Base-by-base conservation (phyloP, 2,329 filamentous ascomycete genomes). In the Fusarium secorum region DNA sequence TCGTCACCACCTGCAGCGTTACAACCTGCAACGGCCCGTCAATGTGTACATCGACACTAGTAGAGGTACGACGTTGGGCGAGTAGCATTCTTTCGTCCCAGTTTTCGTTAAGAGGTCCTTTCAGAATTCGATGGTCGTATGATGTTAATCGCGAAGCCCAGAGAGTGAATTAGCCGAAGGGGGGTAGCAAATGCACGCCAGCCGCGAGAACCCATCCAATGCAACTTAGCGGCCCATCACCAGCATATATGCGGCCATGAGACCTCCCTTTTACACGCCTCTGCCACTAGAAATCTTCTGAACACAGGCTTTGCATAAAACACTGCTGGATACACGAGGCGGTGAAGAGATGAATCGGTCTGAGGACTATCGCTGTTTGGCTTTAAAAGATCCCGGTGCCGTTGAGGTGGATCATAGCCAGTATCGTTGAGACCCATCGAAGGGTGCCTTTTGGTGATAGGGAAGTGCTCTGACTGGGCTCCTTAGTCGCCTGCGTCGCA, bases 191-290 rank as follows among this genome's bases (percentile, higher is more conserved):
- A 58, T 75, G 72, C 74, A 71, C 71, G 71, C 69, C 74, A 75
- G 48, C 68, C 61, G 64, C 64, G 66, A 75, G 66, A 74, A 65
- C 63, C 66, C 71, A 68, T 72, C 60, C 62, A 64, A 76, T 75
- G 71, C 62, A 74, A 76, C 73, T 72, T 72, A 66, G 73, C 57
- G 74, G 71, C 73, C 70, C 67, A 70, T 74, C 69, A 56, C 61
- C 72, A 68, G 65, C 69, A 65, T 71, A 69, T 69, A 73, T 68
- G 64, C 65, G 63, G 61, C 74, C 65, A 72, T 66, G 53, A 74
- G 65, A 65, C 68, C 66, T 73, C 62, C 72, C 68, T 73, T 60
- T 39, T 46, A 56, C 58, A 53, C 45, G 35, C 66, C 51, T 71
- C 73, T 73, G 64, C 74, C 74, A 75, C 71, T 68, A 70, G 64